Percentiles rank a stretch among this genome's conserved stretches.
Conservation (phyloP, 192 early-diverging fungal genomes). For the Piromyces finnis region DNA sequence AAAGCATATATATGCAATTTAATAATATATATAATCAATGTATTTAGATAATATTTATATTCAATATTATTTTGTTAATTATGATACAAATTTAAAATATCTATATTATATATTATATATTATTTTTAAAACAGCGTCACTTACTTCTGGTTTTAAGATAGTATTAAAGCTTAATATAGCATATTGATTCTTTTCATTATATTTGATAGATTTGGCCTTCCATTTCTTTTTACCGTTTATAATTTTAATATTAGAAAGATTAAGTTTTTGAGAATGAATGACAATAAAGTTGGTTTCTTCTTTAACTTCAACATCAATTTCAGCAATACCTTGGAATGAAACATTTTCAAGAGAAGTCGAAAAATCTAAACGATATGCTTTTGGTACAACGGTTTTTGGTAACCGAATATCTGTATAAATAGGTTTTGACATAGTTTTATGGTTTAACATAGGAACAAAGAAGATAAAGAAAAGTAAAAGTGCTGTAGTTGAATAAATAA, state of each 20-base stretch:
- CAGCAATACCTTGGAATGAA: not conserved
- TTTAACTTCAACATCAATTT: not conserved
- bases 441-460: not conserved
- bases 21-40: no score
- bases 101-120: no score
- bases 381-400: not conserved
- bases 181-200: not conserved
- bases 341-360: not conserved
- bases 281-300: not conserved
- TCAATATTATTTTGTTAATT: no score
- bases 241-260: not conserved
- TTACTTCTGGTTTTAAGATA: not conserved
- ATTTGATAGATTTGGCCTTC: not conserved
- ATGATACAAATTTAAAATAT: no score
- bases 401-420: not conserved
- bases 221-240: not conserved
- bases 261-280: not conserved
- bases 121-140: no score
- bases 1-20: no score
- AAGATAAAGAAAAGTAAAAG: not conserved
- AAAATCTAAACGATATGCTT: not conserved
- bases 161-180: not conserved
- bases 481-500: not conserved
- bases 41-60: no score
- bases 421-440: not conserved